phyloP scores from a whole-genome alignment of 176 grass and related monocot species.

The Thinopyrum elongatum region DNA sequence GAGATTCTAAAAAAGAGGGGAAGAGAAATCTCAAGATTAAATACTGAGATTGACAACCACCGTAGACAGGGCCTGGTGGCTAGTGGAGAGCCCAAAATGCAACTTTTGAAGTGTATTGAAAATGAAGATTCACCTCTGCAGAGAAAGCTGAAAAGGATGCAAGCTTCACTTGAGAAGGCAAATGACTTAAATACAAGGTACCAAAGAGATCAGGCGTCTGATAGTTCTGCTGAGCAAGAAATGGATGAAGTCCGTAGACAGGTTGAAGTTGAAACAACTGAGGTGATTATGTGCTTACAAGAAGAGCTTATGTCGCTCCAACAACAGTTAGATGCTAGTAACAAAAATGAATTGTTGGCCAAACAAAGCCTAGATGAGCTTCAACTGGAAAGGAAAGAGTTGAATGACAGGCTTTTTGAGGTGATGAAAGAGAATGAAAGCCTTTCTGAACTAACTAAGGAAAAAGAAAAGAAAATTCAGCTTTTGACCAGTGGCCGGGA shows the following conservation, averaged over 20 bases:
- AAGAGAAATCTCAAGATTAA: conserved; percentile 48
- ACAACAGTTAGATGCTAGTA: conserved; percentile 55
- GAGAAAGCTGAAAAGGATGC: conserved; percentile 86
- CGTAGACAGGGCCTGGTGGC: conserved; percentile 12
- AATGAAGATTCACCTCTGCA: conserved; percentile 89
- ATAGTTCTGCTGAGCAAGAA: conserved; percentile 73
- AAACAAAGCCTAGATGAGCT: conserved; percentile 44
- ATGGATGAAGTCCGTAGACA: conserved; percentile 92
- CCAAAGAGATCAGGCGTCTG: conserved; percentile 63
- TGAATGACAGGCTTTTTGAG: conserved; percentile 48
- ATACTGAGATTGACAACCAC: conserved; percentile 36
- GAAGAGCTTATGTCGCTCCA: conserved; percentile 63
- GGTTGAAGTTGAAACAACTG: conserved; percentile 89
- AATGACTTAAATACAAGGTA: conserved; percentile 54
- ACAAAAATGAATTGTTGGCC: conserved; percentile 43
- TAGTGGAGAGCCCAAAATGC: conserved; percentile 45
- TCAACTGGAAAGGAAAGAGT: conserved; percentile 49
- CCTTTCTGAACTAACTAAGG: conserved; percentile 40
- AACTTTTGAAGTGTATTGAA: conserved; percentile 44
- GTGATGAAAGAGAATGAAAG: conserved; percentile 45
- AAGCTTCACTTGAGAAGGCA: conserved; percentile 83
- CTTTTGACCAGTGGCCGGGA: conserved; percentile 35
- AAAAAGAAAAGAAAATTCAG: conserved; percentile 59
- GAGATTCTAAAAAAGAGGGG: conserved; percentile 38
- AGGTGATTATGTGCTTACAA: conserved; percentile 94